Conservation (phyloP, 768 basidiomycete genomes). For the Lentinula boryana region DNA sequence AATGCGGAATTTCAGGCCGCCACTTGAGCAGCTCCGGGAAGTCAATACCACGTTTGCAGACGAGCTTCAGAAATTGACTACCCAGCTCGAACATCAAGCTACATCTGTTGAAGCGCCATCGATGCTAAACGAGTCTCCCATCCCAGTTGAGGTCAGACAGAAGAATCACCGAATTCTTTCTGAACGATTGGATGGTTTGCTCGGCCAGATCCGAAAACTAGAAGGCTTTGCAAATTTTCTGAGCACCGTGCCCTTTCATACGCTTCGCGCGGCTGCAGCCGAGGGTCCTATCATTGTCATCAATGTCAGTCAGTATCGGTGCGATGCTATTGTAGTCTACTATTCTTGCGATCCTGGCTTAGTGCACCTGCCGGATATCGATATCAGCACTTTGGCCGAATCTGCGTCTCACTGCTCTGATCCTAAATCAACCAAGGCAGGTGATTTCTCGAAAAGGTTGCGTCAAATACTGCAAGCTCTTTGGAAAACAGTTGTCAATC, state of each 20-base stretch:
- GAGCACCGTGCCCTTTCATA: slow-evolving; percentile 12
- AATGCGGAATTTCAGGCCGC: slow-evolving; percentile 4
- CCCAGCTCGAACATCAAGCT: too few relatives aligned
- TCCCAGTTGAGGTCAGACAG: too few relatives aligned
- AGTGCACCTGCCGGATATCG: too few relatives aligned
- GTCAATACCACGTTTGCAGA: not conserved
- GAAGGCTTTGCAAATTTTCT: slow-evolving; percentile 18
- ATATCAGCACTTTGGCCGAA: not conserved
- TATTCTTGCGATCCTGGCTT: not conserved
- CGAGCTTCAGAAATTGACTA: not conserved
- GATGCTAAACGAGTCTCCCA: too few relatives aligned
- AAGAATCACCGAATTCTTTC: not conserved
- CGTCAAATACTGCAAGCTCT: not conserved
- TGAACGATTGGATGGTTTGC: slow-evolving; percentile 13
- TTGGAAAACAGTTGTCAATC: slow-evolving; percentile 18
- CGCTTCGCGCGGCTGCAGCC: slow-evolving; percentile 14
- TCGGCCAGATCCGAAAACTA: slow-evolving; percentile 16
- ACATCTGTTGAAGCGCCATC: too few relatives aligned
- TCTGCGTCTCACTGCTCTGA: not conserved
- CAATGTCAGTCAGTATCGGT: slow-evolving; percentile 5
- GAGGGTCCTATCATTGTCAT: not conserved
- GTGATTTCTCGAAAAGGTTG: too few relatives aligned
- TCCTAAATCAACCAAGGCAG: not conserved
- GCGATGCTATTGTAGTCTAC: slow-evolving; percentile 13
- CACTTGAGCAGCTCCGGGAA: slow-evolving; percentile 5